Percentiles rank a stretch among this genome's conserved stretches.
phyloP scores from a whole-genome alignment of 192 early-diverging fungal species.

The Umbelopsis vinacea region DNA sequence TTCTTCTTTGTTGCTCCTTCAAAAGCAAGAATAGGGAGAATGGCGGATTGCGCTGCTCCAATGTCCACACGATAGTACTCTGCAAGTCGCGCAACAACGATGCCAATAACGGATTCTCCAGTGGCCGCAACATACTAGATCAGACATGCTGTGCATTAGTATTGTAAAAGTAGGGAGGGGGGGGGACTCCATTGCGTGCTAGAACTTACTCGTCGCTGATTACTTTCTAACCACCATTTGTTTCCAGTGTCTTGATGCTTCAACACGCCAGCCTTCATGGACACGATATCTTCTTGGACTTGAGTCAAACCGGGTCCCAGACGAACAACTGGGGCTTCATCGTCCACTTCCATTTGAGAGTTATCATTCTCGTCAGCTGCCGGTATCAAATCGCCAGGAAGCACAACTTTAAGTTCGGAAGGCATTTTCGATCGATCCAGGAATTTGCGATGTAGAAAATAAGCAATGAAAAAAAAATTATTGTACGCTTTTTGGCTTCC shows the following conservation, averaged over 20 bases:
- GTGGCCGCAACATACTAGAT: slow-evolving; percentile 83
- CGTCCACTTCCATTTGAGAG: slow-evolving; percentile 1
- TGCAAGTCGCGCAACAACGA: slow-evolving; percentile 64
- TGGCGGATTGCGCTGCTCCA: slow-evolving; percentile 86
- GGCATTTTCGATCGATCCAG: neutral
- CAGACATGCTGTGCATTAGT: neutral
- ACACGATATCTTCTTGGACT: slow-evolving; percentile 61
- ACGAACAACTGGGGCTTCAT: slow-evolving; percentile 51
- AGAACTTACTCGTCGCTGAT: slow-evolving; percentile 70
- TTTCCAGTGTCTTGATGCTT: slow-evolving; percentile 56
- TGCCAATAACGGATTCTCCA: slow-evolving; percentile 89
- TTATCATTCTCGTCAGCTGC: slow-evolving; percentile 25
- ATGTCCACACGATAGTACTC: slow-evolving; percentile 93
- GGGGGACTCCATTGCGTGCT: neutral
- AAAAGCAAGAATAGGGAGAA: slow-evolving; percentile 82
- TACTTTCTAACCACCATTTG: slow-evolving; percentile 81
- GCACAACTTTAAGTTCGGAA: slow-evolving; percentile 44
- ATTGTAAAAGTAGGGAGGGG: neutral
- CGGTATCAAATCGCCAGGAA: slow-evolving; percentile 59
- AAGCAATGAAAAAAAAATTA: neutral
- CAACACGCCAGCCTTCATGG: slow-evolving; percentile 78
- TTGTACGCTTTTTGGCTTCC: neutral
- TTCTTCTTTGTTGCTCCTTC: slow-evolving; percentile 94
- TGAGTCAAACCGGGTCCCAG: slow-evolving; percentile 87
- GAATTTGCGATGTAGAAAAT: neutral